Evolutionary conservation across 192 early-diverging fungal genomes (phyloP).

Genomic region (Entomortierella chlamydospora): DNA sequence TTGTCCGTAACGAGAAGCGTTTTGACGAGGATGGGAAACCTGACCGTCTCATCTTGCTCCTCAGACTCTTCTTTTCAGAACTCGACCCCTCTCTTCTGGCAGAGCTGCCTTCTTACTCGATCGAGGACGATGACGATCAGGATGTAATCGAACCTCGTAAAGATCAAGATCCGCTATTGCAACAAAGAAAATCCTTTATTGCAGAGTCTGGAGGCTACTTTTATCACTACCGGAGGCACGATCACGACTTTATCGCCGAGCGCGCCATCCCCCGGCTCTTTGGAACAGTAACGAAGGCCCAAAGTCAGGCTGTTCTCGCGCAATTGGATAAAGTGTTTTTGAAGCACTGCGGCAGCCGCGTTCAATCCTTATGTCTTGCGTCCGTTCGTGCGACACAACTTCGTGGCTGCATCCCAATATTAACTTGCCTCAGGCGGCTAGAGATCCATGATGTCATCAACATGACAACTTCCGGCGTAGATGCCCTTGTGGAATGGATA

Average conservation of each 20-base stretch:
- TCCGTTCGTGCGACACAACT: slow-evolving; percentile 1
- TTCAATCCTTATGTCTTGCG: slow-evolving; percentile 20
- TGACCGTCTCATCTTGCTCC: slow-evolving; percentile 5
- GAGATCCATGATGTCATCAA: slow-evolving; percentile 28
- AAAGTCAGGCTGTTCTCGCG: slow-evolving; percentile 14
- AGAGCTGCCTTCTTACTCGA: slow-evolving; percentile 13
- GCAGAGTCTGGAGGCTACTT: slow-evolving; percentile 20
- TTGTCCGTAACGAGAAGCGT: slow-evolving; percentile 7
- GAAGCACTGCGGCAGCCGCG: slow-evolving; percentile 15
- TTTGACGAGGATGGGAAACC: slow-evolving; percentile 20
- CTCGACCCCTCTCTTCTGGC: slow-evolving; percentile 18
- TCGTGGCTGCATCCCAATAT: not conserved
- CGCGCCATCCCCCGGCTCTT: slow-evolving; percentile 23
- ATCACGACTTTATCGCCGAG: slow-evolving; percentile 32
- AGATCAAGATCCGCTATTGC: not conserved
- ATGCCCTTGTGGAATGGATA: slow-evolving; percentile 37
- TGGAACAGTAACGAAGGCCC: slow-evolving; percentile 5
- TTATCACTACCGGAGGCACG: slow-evolving; percentile 36
- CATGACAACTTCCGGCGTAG: slow-evolving; percentile 1
- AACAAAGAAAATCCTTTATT: not conserved
- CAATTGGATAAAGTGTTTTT: slow-evolving; percentile 28
- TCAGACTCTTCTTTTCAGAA: slow-evolving; percentile 31
- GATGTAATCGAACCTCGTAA: too few species aligned
- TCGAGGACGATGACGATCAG: slow-evolving; percentile 23
- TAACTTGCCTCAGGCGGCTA: slow-evolving; percentile 23